Percentiles rank a stretch among this genome's conserved stretches.
phyloP scores from a whole-genome alignment of 805 yeast species.

The Spathaspora gorwiae region DNA sequence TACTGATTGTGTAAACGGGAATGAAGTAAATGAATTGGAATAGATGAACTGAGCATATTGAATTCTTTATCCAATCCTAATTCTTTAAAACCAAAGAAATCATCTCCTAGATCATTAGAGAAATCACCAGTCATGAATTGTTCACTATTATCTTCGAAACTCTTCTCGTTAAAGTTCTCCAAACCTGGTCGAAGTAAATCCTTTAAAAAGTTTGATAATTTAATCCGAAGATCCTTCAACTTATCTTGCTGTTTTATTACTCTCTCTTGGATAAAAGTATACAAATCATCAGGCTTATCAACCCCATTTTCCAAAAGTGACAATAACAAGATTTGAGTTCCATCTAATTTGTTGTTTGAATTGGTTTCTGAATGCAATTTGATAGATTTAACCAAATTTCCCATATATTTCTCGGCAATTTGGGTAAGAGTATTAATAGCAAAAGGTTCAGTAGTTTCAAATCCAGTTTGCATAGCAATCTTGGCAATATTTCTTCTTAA shows the following conservation, averaged over 20 bases:
- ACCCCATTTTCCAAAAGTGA: conserved; percentile 84
- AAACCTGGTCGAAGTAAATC: conserved; percentile 78
- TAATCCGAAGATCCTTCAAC: conserved; percentile 60
- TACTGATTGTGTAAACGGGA: conserved; percentile 64
- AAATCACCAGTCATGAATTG: conserved; percentile 94
- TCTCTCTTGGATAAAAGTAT: conserved; percentile 68
- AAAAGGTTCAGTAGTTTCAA: conserved; percentile 72
- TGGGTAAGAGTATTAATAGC: conserved; percentile 81
- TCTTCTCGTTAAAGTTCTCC: conserved; percentile 69
- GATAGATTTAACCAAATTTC: conserved; percentile 67
- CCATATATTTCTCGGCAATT: conserved; percentile 74
- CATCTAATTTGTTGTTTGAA: conserved; percentile 38
- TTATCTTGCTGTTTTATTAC: conserved; percentile 65
- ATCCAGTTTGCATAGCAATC: conserved; percentile 86
- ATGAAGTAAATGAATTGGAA: conserved; percentile 85
- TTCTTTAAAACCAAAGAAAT: conserved; percentile 95
- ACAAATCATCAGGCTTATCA: conserved; percentile 69
- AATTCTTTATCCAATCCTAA: conserved; percentile 91
- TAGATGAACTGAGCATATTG: conserved; percentile 75
- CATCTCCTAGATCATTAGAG: conserved; percentile 90
- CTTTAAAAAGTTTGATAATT: conserved; percentile 67
- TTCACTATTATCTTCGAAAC: conserved; percentile 85
- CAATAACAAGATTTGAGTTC: conserved; percentile 48
- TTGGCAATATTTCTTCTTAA: conserved; percentile 70
- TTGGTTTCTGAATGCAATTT: conserved; percentile 67